Evolutionary conservation across 2,329 filamentous ascomycete species (phyloP), one percentile per base, ranked within the genome.

Genomic region (Emericellopsis atlantica): DNA sequence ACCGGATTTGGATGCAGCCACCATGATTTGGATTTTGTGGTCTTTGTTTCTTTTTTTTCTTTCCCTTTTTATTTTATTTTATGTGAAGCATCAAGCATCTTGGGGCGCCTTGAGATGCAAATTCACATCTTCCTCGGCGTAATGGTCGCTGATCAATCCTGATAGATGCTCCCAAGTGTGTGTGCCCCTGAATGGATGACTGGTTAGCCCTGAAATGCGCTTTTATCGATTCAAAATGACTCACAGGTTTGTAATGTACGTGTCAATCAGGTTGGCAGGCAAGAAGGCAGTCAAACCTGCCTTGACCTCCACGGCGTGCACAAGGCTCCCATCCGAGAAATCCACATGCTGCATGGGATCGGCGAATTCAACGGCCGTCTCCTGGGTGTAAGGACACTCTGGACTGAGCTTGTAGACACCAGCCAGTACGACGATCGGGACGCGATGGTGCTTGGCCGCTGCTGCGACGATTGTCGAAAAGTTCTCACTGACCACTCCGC

Each of bases 361-460:
- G 14, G 87, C 90, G 64, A 87, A 87, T 62, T 95, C 90, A 44
- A 95, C 84, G 45, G 94, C 66, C 5, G 79, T 77, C 47, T 87
- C 82, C 40, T 84, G 80, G 52, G 92, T 80, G 52, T 88, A 89
- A 1, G 88, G 84, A 52, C 88, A 90, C 44, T 93, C 80, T 0
- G 92, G 89, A 50, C 86, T 93, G 42, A 98, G 75, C 62, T 94
- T 94, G 69, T 95, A 96, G 16, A 96, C 81, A 26, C 88, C 90
- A 40, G 83, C 84, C 35, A 98, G 75, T 4, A 93, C 86, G 21
- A 96, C 80, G 15, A 98, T 89, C 0, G 88, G 84, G 21, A 82
- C 86, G 48, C 81, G 78, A 52, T 89, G 82, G 48, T 83, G 79
- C 55, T 82, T 83, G 12, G 92, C 92, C 7, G 89, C 88, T 46